Base-by-base conservation (phyloP, 257 asterid species). In the Gardenia jasminoides region DNA sequence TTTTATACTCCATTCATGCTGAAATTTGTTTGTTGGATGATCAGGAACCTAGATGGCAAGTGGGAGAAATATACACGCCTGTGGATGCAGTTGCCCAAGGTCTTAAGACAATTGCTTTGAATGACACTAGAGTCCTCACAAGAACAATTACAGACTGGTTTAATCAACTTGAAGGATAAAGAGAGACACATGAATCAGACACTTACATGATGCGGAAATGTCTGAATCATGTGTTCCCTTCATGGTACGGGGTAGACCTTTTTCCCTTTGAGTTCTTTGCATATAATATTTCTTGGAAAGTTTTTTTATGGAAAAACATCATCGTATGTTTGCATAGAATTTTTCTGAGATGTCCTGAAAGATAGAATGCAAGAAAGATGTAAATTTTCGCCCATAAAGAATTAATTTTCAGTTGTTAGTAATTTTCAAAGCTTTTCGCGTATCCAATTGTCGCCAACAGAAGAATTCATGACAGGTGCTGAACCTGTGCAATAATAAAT, bases 31-130 rank as follows among this genome's bases (percentile, higher is more conserved):
- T 44, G 9, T 78, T 73, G 79, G 76, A 19, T 68, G 43, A 36
- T 68, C 89, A 95, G 41, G 41, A 36, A 36, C 41, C 41, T 36
- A 36, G 41, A 36, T 36, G 41, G 41, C 41, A 36, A 36, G 98
- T 36, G 41, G 41, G 99, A 95, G 84, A 88, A 80, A 83, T 89
- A 77, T 95, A 93, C 87, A 93, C 99, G n/a, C 97, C 99, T 76
- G 96, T 91, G 31, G 98, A 95, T 85, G 99, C 98, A 24, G 82
- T 95, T 76, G 99, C 93, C 75, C 99, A 95, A 90, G 92, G 88
- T 50, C 87, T 95, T 31, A 92, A 92, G 85, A 77, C 94, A 22
- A 59, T 91, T 70, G 87, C 98, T 46, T 77, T 93, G 11, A 90
- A 90, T 76, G 97, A 95, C 73, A 86, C 91, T 56, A 88, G 90